These are phyloP conservation scores for Candida frijolesensis DNA, from an alignment of 1,139 yeast species.

Conservation along the genomic window DNA sequence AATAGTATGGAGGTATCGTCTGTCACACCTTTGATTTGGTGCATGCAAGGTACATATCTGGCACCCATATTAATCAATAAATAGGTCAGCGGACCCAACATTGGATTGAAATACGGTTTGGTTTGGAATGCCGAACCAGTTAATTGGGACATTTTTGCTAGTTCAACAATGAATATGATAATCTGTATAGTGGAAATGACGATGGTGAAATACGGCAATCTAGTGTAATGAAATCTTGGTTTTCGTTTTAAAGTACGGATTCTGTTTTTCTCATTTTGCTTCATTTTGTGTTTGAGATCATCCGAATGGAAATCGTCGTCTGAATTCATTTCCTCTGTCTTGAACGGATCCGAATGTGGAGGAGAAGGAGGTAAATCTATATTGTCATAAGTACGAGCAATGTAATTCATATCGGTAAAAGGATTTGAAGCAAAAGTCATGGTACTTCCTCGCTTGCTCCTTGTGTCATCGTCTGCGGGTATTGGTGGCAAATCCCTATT, in stretches of 20 bases:
- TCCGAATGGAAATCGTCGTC: constrained; percentile 8
- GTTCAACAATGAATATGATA: constrained; percentile 67
- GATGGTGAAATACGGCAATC: constrained; percentile 50
- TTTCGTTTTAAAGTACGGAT: constrained; percentile 27
- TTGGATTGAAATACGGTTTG: constrained; percentile 73
- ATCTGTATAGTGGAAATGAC: constrained; percentile 54
- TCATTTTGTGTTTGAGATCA: constrained; percentile 18
- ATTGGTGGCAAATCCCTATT: constrained; percentile 15
- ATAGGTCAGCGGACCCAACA: constrained; percentile 79
- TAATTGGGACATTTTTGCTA: constrained; percentile 56
- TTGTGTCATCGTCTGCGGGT: constrained; percentile 2
- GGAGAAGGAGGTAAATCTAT: constrained; percentile 13
- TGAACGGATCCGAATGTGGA: constrained; percentile 13
- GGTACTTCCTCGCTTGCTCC: not conserved
- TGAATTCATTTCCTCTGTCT: constrained; percentile 3
- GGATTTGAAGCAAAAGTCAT: constrained; percentile 8
- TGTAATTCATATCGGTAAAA: constrained; percentile 8
- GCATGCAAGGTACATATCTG: constrained; percentile 74
- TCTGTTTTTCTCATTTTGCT: constrained; percentile 30
- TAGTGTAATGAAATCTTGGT: constrained; percentile 48
- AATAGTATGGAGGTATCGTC: constrained; percentile 47
- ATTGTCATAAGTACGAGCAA: constrained; percentile 9
- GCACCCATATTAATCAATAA: constrained; percentile 72
- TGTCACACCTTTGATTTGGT: constrained; percentile 52
- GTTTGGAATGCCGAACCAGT: constrained; percentile 75